A percentile compares a stretch with the other conserved stretches of the same genome.
Evolutionary conservation across 2,329 filamentous ascomycete genomes (phyloP).

Genomic region (Fusarium camptoceras): DNA sequence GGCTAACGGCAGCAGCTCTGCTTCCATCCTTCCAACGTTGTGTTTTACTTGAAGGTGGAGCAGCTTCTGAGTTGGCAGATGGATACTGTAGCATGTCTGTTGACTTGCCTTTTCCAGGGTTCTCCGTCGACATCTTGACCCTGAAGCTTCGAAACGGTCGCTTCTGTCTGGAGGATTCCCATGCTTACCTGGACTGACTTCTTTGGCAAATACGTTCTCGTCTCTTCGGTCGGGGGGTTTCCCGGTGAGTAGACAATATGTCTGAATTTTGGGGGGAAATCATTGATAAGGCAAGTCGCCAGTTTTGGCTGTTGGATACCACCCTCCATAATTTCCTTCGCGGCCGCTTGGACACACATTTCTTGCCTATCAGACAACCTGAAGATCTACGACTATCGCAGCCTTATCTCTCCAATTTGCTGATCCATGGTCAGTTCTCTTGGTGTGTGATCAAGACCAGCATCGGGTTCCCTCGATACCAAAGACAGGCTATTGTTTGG

Average conservation of each 20-base stretch:
- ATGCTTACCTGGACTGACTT: not conserved
- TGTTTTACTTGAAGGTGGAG: not conserved
- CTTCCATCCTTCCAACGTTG: not conserved
- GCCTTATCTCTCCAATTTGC: slow-evolving; percentile 35
- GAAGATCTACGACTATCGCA: slow-evolving; percentile 7
- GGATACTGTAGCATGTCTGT: slow-evolving; percentile 1
- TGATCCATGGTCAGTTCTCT: not conserved
- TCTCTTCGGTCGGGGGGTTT: not conserved
- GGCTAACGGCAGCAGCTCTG: not conserved
- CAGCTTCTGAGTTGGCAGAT: slow-evolving; percentile 15
- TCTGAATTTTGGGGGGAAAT: slow-evolving; percentile 9
- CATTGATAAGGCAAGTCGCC: slow-evolving; percentile 36
- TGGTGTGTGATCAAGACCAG: slow-evolving; percentile 6
- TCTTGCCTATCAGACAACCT: slow-evolving; percentile 13
- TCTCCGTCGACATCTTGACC: slow-evolving; percentile 10
- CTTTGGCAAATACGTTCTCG: slow-evolving; percentile 8
- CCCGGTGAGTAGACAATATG: not conserved
- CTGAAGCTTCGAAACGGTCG: slow-evolving; percentile 4
- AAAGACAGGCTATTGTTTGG: not conserved
- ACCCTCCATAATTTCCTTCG: slow-evolving; percentile 40
- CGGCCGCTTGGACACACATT: slow-evolving; percentile 27
- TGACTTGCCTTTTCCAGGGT: slow-evolving; percentile 26
- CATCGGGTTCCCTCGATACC: not conserved
- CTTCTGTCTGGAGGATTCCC: not conserved
- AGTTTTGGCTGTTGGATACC: slow-evolving; percentile 5